Evolutionary conservation across 2,329 filamentous ascomycete genomes (phyloP), one percentile per base, ranked within the genome.

Genomic region (Phyllosticta paracitricarpa): DNA sequence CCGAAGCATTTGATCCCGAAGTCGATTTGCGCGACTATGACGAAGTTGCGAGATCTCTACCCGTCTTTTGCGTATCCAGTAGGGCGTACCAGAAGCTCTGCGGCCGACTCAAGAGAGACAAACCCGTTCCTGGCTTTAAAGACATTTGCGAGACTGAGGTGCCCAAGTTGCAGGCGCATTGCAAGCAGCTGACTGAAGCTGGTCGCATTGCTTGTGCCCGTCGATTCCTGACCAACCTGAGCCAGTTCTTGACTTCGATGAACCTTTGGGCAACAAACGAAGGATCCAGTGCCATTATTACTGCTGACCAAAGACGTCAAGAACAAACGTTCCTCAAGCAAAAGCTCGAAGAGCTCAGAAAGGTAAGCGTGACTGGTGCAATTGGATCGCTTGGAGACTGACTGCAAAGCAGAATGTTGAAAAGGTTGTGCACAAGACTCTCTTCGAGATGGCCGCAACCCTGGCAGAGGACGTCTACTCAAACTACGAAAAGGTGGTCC

Each of bases 21-120:
- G 67, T 78, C n/a, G 79, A 84, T 6, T 54, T 75, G 2, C 77
- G 83, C 9, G 79, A 87, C 65, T 88, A 88, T 58, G 77, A 82
- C 0, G 71, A 82, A 53, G 77, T 87, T 7, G 83, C 82, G 0
- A 70, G 70, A 8, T 76, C 74, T 0, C 73, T 89, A 0, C 81
- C 84, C 0, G 84, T 88, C 1, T 89, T 87, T 66, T 88, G 84
- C 63, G 82, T 88, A 17, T 85, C 82, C 62, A 82, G 81, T 55
- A 75, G 81, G 54, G 84, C 81, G 0, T 88, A 86, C 59, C 84
- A 88, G 65, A 83, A 84, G 65, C 71, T 88, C n/a, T 74, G 76
- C 51, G 82, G 81, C 1, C 77, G 81, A 3, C 67, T 86, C 8
- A 68, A 74, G 58, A 80, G 81, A 53, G 84, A 88, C 59, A 71